Percentiles rank a stretch among this genome's conserved stretches.
Evolutionary conservation across 257 asterid genomes (phyloP).

Genomic region (Plantago elongata): DNA sequence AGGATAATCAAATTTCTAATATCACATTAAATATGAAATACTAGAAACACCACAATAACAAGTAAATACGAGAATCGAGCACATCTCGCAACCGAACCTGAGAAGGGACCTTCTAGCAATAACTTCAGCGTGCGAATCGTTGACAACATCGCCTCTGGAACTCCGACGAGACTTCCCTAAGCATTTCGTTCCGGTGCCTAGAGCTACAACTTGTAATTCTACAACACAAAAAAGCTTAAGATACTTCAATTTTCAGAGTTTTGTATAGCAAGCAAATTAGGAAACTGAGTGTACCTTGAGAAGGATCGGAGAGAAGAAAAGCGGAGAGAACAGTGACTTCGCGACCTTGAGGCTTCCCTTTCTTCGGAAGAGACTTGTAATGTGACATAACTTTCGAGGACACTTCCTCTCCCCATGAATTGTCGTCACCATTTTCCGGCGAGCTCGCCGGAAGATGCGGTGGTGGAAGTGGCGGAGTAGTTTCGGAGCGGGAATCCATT

Average conservation of each 20-base stretch:
- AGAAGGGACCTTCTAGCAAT: slow-evolving; percentile 82
- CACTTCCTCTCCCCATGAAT: slow-evolving; percentile 52
- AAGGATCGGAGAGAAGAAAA: slow-evolving; percentile 62
- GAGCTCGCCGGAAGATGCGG: slow-evolving; percentile 20
- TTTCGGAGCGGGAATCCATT: slow-evolving; percentile 32
- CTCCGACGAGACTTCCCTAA: slow-evolving; percentile 64
- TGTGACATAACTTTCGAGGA: slow-evolving; percentile 43
- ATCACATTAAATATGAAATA: too few relatives aligned
- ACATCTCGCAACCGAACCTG: slow-evolving; percentile 33
- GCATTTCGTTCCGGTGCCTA: slow-evolving; percentile 98
- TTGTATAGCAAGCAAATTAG: not conserved
- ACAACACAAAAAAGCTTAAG: slow-evolving; percentile 4
- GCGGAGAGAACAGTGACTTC: slow-evolving; percentile 97
- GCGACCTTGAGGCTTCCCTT: slow-evolving; percentile 96
- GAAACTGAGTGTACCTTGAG: slow-evolving; percentile 40
- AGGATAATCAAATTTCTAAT: too few relatives aligned
- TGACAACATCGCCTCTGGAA: slow-evolving; percentile 68
- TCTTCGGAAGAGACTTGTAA: slow-evolving; percentile 63
- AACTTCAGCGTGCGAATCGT: slow-evolving; percentile 93
- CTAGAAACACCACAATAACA: not conserved
- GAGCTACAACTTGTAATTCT: slow-evolving; percentile 69
- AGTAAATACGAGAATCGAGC: not conserved
- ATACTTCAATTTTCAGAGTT: not conserved
- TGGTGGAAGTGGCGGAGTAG: slow-evolving; percentile 11
- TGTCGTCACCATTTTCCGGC: slow-evolving; percentile 24